Base-by-base conservation (phyloP, 2,329 filamentous ascomycete genomes). In the Calonectria leucothoes region DNA sequence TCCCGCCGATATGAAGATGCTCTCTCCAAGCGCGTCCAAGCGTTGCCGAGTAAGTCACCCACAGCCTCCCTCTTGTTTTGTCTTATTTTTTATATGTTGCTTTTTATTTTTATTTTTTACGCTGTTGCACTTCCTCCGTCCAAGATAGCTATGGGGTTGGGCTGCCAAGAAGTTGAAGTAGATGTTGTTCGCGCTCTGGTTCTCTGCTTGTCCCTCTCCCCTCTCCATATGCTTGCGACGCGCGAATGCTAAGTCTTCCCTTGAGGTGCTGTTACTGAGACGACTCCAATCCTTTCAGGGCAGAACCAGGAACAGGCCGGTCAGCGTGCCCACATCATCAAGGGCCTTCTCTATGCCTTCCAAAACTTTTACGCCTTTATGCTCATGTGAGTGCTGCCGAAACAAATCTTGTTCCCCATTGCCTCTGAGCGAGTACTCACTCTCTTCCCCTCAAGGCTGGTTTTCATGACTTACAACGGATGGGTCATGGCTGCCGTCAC, bases 401-500 rank as follows among this genome's bases (percentile, higher is more conserved):
- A 5, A 25, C 20, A 10, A 35, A 6, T 17, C 27, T 57, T 35
- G 2, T 11, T 15, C 11, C n/a, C n/a, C n/a, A n/a, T 15, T 5
- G 2, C 37, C 20, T 11, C 14, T 20, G 10, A 12, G 3, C 20
- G 3, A 35, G 23, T n/a, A 23, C 20, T 71, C 59, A 64, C 70
- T 64, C 63, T 67, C 20, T 6, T n/a, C n/a, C 6, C 8, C 1
- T 8, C n/a, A 73, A 98, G 96, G 97, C 89, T 99, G 74, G 87
- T 99, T 27, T 99, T 99, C 86, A 99, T 99, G 97, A 99, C 97
- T n/a, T 99, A 99, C 87, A 99, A 99, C 81, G 97, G 97, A 70
- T 98, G 94, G 93, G 93, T 99, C 78, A 99, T 99, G 97, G 85
- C 98, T 77, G 91, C 96, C 4, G 96, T 98, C 20, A 94, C 94